These are phyloP conservation scores for Lodderomyces jiufengensis DNA, from an alignment of 1,139 yeast genomes.

Conservation along the genomic window DNA sequence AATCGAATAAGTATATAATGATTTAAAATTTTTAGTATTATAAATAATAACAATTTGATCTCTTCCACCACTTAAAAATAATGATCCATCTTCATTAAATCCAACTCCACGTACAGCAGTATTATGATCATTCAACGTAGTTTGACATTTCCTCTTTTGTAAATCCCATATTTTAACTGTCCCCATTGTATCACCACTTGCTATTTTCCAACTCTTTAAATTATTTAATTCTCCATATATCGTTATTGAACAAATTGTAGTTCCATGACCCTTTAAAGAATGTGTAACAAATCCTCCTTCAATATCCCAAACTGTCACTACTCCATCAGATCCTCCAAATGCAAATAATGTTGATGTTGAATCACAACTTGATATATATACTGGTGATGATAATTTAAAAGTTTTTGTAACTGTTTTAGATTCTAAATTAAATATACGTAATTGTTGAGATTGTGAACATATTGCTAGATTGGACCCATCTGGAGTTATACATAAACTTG, in stretches of 20 bases:
- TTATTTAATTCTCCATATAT: conserved; percentile 74
- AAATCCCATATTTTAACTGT: conserved; percentile 87
- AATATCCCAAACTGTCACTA: conserved; percentile 87
- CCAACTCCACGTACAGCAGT: conserved; percentile 86
- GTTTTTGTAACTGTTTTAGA: conserved; percentile 48
- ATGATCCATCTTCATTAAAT: conserved; percentile 50
- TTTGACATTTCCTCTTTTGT: conserved; percentile 67
- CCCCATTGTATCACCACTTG: conserved; percentile 89
- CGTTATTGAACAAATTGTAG: conserved; percentile 75
- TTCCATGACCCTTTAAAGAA: conserved; percentile 89
- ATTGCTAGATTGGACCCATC: conserved; percentile 69
- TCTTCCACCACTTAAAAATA: conserved; percentile 80
- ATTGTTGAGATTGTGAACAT: conserved; percentile 80
- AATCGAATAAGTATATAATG: conserved; percentile 66
- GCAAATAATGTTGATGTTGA: conserved; percentile 82
- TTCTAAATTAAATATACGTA: conserved; percentile 57
- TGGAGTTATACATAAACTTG: conserved; percentile 72
- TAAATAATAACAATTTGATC: conserved; percentile 74
- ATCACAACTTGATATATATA: conserved; percentile 74
- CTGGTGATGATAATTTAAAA: conserved; percentile 70
- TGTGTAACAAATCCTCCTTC: conserved; percentile 88
- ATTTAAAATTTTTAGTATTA: conserved; percentile 51
- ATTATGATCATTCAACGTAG: conserved; percentile 68
- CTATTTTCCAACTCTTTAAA: conserved; percentile 65
- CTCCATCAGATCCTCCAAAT: conserved; percentile 94